Percentiles rank a stretch among this genome's conserved stretches.
Conservation (phyloP, 345 rosid species). For the Hirschfeldia incana region DNA sequence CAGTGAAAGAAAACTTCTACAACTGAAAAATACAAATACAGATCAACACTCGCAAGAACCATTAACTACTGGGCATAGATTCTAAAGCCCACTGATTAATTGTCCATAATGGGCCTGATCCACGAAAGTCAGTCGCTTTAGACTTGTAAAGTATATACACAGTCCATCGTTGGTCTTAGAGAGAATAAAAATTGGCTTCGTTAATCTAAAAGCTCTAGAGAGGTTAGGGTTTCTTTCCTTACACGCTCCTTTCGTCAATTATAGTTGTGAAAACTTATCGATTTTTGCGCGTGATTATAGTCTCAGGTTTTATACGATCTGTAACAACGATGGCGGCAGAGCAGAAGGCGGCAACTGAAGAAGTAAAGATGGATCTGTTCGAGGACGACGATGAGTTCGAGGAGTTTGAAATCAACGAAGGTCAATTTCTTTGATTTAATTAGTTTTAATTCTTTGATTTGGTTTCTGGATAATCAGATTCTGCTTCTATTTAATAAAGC, state of each 20-base stretch:
- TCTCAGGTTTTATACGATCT: neutral
- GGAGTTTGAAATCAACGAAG: conserved; percentile 70
- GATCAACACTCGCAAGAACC: neutral
- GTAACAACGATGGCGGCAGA: conserved; percentile 55
- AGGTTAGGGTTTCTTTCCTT: neutral
- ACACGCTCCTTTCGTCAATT: neutral
- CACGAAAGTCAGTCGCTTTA: neutral
- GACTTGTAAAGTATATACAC: neutral
- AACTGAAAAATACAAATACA: neutral
- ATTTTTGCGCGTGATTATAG: neutral
- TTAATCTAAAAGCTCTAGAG: neutral
- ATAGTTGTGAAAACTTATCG: neutral
- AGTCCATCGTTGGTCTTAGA: neutral
- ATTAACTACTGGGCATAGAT: neutral
- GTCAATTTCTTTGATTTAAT: neutral
- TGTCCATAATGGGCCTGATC: neutral
- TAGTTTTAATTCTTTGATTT: neutral
- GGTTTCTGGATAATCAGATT: neutral
- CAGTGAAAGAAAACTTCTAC: neutral
- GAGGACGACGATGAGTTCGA: conserved; percentile 97
- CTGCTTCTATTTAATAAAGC: neutral
- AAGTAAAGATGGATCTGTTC: conserved; percentile 78
- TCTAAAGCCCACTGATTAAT: neutral
- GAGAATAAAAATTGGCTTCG: neutral
- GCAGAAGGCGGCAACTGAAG: conserved; percentile 37